Evolutionary conservation across 768 basidiomycete species (phyloP).

Genomic region (Cantharellus anzutake): DNA sequence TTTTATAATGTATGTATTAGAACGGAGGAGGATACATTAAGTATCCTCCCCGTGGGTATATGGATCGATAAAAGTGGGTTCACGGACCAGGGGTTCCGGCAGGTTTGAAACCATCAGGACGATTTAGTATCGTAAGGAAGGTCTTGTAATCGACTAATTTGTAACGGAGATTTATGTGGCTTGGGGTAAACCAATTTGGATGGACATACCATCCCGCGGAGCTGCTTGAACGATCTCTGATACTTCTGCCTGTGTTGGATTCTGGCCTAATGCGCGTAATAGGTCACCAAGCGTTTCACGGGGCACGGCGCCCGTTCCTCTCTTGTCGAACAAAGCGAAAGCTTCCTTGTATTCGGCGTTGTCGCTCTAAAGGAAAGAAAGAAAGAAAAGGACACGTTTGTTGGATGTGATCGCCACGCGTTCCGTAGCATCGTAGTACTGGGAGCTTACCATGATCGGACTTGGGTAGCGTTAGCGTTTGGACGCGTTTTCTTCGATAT

Average conservation of each 20-base stretch:
- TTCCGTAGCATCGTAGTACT: too few relatives aligned
- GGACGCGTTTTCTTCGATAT: too few relatives aligned
- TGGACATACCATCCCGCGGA: conserved; percentile 47
- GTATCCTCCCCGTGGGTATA: neutral
- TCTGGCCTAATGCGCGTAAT: conserved; percentile 85
- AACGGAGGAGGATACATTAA: neutral
- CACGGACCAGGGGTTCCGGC: conserved; percentile 78
- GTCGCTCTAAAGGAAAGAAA: conserved; percentile 3
- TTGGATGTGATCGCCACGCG: too few relatives aligned
- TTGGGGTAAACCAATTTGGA: neutral
- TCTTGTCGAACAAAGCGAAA: conserved; percentile 96
- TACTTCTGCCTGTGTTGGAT: conserved; percentile 98
- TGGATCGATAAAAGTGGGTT: neutral
- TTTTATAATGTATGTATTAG: neutral
- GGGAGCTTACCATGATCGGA: too few relatives aligned
- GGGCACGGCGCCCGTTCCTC: conserved; percentile 78
- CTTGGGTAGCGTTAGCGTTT: too few relatives aligned
- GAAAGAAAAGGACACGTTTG: too few relatives aligned
- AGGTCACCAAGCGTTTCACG: conserved; percentile 82
- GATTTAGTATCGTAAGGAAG: conserved; percentile 79
- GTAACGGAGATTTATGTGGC: neutral
- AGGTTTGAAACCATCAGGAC: conserved; percentile 93
- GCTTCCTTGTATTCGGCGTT: conserved; percentile 82
- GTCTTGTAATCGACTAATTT: conserved; percentile 73
- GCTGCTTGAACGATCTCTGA: conserved; percentile 54